Evolutionary conservation across 1,284 basidiomycete genomes (phyloP), one percentile per base, ranked within the genome.

Genomic region (Puccinia novopanici): DNA sequence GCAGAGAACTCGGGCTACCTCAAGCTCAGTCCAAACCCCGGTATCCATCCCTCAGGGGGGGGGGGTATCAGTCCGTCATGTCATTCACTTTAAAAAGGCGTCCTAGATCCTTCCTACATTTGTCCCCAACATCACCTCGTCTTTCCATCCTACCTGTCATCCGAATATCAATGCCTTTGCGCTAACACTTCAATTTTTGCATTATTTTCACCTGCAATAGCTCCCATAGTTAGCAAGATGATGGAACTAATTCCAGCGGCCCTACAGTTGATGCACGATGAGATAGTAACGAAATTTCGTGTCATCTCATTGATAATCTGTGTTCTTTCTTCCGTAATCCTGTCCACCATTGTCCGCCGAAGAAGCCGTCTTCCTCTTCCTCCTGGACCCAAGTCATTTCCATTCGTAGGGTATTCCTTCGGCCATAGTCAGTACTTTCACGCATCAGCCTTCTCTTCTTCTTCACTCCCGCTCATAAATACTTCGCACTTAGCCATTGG

Each of bases 351-450:
- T 17, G 34, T 52, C 24, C 70, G 52, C n/a, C 48, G 70, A 12
- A 70, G 65, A 67, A 27, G 65, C 17, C 54, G 27, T 19, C 61
- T 70, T 65, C 63, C 75, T 55, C 63, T 78, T n/a, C 75, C 75
- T 59, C 75, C 75, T 54, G 75, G 75, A 10, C 75, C 75, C 34
- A 55, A 54, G 27, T 68, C 75, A 12, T 50, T 57, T 27, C 75
- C 75, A 37, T 78, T 67, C 65, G 24, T 78, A 40, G 75, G 75
- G n/a, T 78, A 78, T 78, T 54, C 50, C n/a, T 78, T 78, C 40
- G 75, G 75, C 52, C 61, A 24, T 70, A 70, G 75, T 78, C 27
- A 70, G 75, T 67, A 55, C 19, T 73, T 54, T 63, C 9, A 40
- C 59, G 42, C 48, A 19, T 37, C 37, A n/a, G 55, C 17, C 27